phyloP scores from a whole-genome alignment of 164 flowering plant species.

The Vitis riparia region DNA sequence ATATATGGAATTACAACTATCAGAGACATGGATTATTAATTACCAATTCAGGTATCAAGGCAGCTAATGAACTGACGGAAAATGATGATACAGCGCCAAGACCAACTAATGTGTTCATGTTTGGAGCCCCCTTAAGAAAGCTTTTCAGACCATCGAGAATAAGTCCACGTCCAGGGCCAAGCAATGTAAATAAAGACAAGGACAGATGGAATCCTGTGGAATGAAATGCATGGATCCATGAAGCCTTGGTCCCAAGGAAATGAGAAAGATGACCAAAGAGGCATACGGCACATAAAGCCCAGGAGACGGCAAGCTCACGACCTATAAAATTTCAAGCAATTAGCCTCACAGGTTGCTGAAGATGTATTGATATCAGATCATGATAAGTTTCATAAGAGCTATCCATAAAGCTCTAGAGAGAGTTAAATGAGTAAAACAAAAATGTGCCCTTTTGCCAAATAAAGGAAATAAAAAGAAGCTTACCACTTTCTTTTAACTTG shows the following conservation, averaged over 20 bases:
- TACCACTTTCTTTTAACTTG: slow-evolving; percentile 86
- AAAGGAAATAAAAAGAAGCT: slow-evolving; percentile 8
- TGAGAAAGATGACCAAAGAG: slow-evolving; percentile 89
- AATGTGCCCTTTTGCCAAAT: neutral
- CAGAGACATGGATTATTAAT: slow-evolving; percentile 8
- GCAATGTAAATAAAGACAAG: slow-evolving; percentile 82
- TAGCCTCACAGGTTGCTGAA: slow-evolving; percentile 6
- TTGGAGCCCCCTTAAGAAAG: slow-evolving; percentile 81
- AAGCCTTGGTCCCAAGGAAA: slow-evolving; percentile 72
- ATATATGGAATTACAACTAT: neutral
- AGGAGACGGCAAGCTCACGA: slow-evolving; percentile 86
- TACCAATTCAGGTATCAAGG: slow-evolving; percentile 86
- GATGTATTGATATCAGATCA: slow-evolving; percentile 7
- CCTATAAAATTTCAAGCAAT: slow-evolving; percentile 44
- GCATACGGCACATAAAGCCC: slow-evolving; percentile 97
- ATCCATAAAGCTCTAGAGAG: neutral
- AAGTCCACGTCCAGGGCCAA: slow-evolving; percentile 94
- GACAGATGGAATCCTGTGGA: slow-evolving; percentile 91
- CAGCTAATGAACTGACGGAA: slow-evolving; percentile 86
- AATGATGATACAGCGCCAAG: slow-evolving; percentile 98
- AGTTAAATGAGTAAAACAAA: neutral
- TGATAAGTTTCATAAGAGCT: neutral
- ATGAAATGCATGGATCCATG: slow-evolving; percentile 87
- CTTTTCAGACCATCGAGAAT: slow-evolving; percentile 87
- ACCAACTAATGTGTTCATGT: slow-evolving; percentile 99